A percentile compares a stretch with the other conserved stretches of the same genome.
phyloP scores from a whole-genome alignment of 177 flowering plant genomes.

The Vitis hybrid region DNA sequence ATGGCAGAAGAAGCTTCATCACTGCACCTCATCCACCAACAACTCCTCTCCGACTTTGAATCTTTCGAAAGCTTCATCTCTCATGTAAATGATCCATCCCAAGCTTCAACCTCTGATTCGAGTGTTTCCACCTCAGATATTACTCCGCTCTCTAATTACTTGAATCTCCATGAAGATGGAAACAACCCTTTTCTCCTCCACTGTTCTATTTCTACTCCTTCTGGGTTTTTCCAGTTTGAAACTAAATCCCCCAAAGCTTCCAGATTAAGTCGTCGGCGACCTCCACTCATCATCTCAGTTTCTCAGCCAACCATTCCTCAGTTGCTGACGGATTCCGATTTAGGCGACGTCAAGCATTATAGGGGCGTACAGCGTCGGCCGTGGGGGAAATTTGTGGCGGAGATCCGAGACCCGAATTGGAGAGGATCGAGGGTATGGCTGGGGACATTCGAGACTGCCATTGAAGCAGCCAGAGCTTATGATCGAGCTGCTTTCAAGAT shows the following conservation, averaged over 20 bases:
- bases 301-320: too few species aligned
- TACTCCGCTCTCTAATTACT: too few species aligned
- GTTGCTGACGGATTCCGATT: not conserved
- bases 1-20: conserved; percentile 26
- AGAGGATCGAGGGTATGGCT: conserved; percentile 44
- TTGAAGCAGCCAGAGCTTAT: conserved; percentile 49
- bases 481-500: conserved; percentile 43
- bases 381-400: conserved; percentile 45
- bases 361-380: conserved; percentile 46
- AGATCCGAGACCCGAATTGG: conserved; percentile 39
- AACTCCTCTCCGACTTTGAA: conserved; percentile 25
- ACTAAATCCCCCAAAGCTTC: too few species aligned
- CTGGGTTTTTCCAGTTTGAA: too few species aligned
- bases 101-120: not conserved
- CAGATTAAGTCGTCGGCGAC: too few species aligned
- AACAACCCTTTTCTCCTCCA: too few species aligned
- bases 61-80: conserved; percentile 7
- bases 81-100: not conserved
- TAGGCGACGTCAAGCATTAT: conserved; percentile 25
- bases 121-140: not conserved
- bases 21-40: conserved; percentile 28
- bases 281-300: too few species aligned
- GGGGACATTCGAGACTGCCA: conserved; percentile 40
- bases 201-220: too few species aligned
- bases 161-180: too few species aligned